These are phyloP conservation scores for Xanthoconium purpureum DNA, from an alignment of 768 basidiomycete genomes.

Conservation along the genomic window DNA sequence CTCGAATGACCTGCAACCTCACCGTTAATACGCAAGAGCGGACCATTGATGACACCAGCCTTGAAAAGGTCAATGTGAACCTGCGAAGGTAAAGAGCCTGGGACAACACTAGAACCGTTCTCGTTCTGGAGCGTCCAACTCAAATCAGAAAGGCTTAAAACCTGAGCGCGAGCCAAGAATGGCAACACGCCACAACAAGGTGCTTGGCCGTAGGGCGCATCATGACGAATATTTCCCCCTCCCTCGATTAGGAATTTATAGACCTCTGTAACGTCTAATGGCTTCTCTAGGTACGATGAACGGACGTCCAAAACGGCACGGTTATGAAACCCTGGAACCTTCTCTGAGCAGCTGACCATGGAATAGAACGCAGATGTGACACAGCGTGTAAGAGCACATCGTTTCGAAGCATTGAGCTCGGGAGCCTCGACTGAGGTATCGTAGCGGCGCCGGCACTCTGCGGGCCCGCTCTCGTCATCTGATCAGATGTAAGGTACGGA, in stretches of 20 bases:
- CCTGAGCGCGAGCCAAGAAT: slow-evolving; percentile 15
- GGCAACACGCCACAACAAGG: slow-evolving; percentile 4
- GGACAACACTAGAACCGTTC: slow-evolving; percentile 52
- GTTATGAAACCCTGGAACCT: slow-evolving; percentile 2
- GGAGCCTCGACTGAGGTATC: not conserved
- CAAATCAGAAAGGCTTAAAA: slow-evolving; percentile 45
- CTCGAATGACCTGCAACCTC: slow-evolving; percentile 1
- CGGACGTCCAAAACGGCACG: not conserved
- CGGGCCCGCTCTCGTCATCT: not conserved
- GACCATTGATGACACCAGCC: slow-evolving; percentile 53
- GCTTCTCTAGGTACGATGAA: not conserved
- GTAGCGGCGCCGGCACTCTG: not conserved
- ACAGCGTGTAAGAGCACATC: not conserved
- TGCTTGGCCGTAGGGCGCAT: not conserved
- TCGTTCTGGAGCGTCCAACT: slow-evolving; percentile 53
- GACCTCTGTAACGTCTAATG: not conserved
- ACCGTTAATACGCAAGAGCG: slow-evolving; percentile 55
- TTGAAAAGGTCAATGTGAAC: slow-evolving; percentile 51
- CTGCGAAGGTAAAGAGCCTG: slow-evolving; percentile 50
- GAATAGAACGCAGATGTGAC: not conserved
- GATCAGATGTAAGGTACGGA: not conserved
- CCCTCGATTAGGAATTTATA: not conserved
- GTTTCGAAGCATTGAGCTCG: not conserved
- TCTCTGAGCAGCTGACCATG: not conserved
- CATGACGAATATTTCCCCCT: not conserved